Base-by-base conservation (phyloP, 2,329 filamentous ascomycete species). In the Microcera coccophila region DNA sequence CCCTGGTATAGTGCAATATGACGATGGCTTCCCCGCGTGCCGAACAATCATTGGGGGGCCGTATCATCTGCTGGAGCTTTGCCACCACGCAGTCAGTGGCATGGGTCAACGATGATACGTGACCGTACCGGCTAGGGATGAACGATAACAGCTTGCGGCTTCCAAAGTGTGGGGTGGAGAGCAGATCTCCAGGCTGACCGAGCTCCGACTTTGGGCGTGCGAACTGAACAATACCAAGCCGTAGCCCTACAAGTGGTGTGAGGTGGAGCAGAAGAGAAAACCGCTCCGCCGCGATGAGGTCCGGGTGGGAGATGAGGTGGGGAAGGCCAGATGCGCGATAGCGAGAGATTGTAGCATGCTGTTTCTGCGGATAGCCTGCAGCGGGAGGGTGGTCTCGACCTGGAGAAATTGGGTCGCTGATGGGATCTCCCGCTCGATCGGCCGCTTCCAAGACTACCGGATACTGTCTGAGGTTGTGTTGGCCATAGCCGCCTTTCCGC, bases 381-480 rank as follows among this genome's bases (percentile, higher is more conserved):
- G 7, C 22, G 7, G 22, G 22, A 26, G 12, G 7, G 7, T 26
- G 22, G 12, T 26, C 22, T 12, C 22, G 22, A 7, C 22, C 22
- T 12, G 7, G 29, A 15, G 5, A 17, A n/a, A 15, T 5, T 5
- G 29, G 9, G 8, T 5, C 5, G 15, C 15, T 14, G 29, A 8
- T 8, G 15, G 11, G 29, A 14, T 19, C 20, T 12, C 19, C 21
- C 3, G 38, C 35, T 11, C 18, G 14, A 3, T 18, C 15, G 5
- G 7, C 15, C 15, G 4, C 15, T 9, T 35, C 28, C 12, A 32
- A 9, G 12, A 41, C 34, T 17, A 32, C n/a, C 5, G 44, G 44
- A 12, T 36, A 43, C 33, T 47, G 44, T 19, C 38, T 29, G 12
- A 43, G 44, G 24, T 47, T 47, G 16, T 37, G 20, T 18, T 47